Evolutionary conservation across 495 filamentous ascomycete species (phyloP), one percentile per base, ranked within the genome.

Genomic region (Chaetomium fimeti): DNA sequence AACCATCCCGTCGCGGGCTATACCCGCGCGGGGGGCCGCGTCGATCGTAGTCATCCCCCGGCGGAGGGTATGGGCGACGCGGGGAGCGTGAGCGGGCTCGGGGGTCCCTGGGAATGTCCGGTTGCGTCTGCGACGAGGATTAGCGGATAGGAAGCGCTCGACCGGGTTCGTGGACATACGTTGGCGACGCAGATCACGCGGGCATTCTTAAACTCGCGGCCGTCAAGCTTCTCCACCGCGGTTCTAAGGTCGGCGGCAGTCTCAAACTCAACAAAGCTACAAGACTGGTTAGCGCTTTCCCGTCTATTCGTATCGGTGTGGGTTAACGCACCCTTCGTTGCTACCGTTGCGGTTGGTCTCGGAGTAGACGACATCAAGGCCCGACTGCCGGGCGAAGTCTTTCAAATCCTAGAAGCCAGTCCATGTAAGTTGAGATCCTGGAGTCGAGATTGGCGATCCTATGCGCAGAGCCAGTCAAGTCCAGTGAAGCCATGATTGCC

Each of bases 341-440:
- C 92, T 90, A 66, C 89, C 90, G 69, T 96, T 94, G 72, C 94
- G 91, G 74, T 88, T 89, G 29, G 95, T 93, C 80, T 99, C 94
- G 58, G 92, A 97, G 74, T 96, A 99, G 65, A 99, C 94, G 68
- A 99, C 94, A 76, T 98, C 95, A 76, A 95, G 85, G 73, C 92
- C 91, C 78, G 93, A 95, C 75, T 93, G 90, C 72, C 94, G 93
- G 63, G 94, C 95, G 76, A 98, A 99, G 78, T 99, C 94, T 91
- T 99, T 99, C 48, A 99, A 86, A 77, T 99, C 95, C 94, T 99
- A 90, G 32, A 74, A 84, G 76, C 79, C 80, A 81, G 69, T 60
- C 77, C 77, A 76, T 78, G 79, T 83, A 82, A 82, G 79, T 83
- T 71, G 79, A 71, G 68, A 75, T 78, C 78, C 79, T 74, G 79